Base-by-base conservation (phyloP, 768 basidiomycete species). In the Pisolithus tinctorius region DNA sequence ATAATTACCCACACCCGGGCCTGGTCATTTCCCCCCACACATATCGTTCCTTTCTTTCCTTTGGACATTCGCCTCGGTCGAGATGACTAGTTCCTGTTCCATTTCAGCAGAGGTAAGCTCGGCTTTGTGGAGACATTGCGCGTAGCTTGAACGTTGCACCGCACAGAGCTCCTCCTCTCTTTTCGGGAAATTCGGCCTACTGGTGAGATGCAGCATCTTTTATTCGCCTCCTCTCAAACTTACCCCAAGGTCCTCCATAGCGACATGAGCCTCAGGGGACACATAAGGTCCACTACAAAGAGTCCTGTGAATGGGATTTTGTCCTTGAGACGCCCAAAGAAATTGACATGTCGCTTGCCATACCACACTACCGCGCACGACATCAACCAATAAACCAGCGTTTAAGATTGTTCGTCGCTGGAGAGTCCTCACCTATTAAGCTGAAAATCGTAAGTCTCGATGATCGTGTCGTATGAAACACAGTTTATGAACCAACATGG, bases 361-460 rank as follows among this genome's bases (percentile, higher is more conserved):
- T 90, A 43, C 88, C 88, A 1, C 88, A 89, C 60, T 88, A 88
- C 60, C 86, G 88, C 39, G 86, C 88, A 10, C 78, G 80, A 36
- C 71, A 80, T 57, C 86, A 89, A 59, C 87, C 88, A 0, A 64
- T 84, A 27, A 77, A 82, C 38, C 82, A 88, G 65, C 83, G 84
- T 38, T 73, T 89, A 71, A 76, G 77, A 62, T 84, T 89, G 81
- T 80, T 80, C 62, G 63, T 88, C 52, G 74, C 74, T 41, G 76
- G 73, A 52, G 70, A 79, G 11, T 63, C 69, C 4, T 71, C 72
- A 14, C 75, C 81, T 6, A 74, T 86, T 48, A 87, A 84, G 65
- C 71, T 86, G 39, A 86, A 83, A 81, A 73, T 90, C 37, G 88
- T 90, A 57, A 60, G 87, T 82, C 44, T 17, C 42, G 31, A 31